Evolutionary conservation across 208 protist species (phyloP), one percentile per base, ranked within the genome.

Genomic region (Lotmaria passim): DNA sequence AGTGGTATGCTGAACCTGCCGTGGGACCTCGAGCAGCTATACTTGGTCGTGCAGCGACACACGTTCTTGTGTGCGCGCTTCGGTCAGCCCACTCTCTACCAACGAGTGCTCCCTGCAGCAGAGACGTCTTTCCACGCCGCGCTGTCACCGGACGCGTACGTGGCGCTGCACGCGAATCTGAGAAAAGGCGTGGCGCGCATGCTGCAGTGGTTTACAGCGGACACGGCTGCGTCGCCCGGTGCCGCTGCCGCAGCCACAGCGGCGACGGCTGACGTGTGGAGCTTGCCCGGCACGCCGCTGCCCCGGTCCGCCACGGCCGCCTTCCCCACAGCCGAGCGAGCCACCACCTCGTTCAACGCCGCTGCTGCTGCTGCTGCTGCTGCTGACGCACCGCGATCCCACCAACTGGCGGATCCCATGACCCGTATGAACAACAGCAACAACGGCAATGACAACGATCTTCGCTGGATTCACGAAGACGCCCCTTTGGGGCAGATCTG

Each of bases 1-100:
- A 74, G 64, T 28, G 56, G 62, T 7, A 38, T 80, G 14, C 47
- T 47, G 28, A 26, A 76, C 17, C 53, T 83, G 30, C 74, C 81
- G 48, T 89, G 84, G 84, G 72, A 61, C 33, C 47, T 79, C 15
- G 73, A 78, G 26, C 57, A 62, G 31, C 0, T 86, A 3, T 83
- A 74, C 66, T 30, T 82, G 23, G 55, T 50, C 21, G 73, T 86
- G 58, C 68, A 61, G 52, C 76, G 84, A 5, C 84, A 86, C 70
- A 34, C 62, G 10, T 46, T 21, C 0, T 30, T 88, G 21, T 77
- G 57, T 34, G 38, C 38, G n/a, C 62, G 34, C 7, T 56, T 60
- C 62, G 34, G 44, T 8, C 41, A 51, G 21, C 56, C 12, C 15
- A 23, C 28, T 6, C 30, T 41, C n/a, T 36, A 30, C 23, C 23